These are phyloP conservation scores for Calonectria hongkongensis DNA, from an alignment of 2,329 filamentous ascomycete genomes.

Conservation along the genomic window DNA sequence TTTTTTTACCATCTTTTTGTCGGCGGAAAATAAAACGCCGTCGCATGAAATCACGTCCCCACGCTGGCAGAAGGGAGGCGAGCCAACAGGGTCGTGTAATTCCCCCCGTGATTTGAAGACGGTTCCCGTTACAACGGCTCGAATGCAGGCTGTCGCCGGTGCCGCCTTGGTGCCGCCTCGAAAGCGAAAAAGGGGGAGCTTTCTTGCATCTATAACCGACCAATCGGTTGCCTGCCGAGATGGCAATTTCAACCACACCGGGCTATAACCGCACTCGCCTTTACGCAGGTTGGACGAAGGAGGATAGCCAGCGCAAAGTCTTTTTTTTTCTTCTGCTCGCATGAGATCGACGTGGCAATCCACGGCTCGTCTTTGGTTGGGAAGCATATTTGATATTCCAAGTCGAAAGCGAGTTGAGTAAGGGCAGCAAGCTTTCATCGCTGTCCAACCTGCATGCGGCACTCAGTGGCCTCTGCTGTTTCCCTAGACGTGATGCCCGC, in stretches of 20 bases:
- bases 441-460: not conserved
- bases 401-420: not conserved
- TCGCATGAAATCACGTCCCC: not conserved
- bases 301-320: not conserved
- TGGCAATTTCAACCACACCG: slow-evolving; percentile 1
- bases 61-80: not conserved
- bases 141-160: no score
- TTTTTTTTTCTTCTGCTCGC: not conserved
- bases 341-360: no score
- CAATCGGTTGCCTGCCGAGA: slow-evolving; percentile 13
- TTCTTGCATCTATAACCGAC: not conserved
- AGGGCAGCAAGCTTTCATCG: no score
- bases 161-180: not conserved
- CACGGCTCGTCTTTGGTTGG: no score
- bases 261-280: not conserved
- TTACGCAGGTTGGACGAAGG: no score
- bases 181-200: not conserved
- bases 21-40: not conserved
- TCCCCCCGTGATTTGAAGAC: no score
- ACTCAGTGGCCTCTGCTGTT: not conserved
- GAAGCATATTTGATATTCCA: no score
- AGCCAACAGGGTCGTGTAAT: not conserved
- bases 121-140: no score
- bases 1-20: slow-evolving; percentile 7
- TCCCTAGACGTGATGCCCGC: not conserved